Evolutionary conservation across 352 stramenopile species (phyloP).

Genomic region (Aphanomyces astaci): DNA sequence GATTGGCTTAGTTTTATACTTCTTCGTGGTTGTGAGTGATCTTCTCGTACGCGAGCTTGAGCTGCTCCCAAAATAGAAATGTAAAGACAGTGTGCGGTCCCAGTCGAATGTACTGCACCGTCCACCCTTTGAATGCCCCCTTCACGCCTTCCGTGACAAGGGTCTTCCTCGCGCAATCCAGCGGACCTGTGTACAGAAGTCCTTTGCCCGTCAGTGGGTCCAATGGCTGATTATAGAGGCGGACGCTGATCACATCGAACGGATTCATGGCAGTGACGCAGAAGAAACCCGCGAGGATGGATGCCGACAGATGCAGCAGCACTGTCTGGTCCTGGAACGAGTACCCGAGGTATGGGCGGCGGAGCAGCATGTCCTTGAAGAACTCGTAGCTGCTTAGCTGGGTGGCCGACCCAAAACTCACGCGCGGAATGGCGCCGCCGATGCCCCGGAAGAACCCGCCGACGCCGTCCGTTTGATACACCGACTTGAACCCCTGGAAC

Average conservation of each 20-base stretch:
- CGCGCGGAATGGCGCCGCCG: constrained; percentile 14
- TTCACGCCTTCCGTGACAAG: constrained; percentile 16
- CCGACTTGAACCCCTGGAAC: constrained; percentile 12
- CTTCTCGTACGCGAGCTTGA: constrained; percentile 20
- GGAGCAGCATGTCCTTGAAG: constrained; percentile 20
- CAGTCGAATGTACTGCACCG: constrained; percentile 19
- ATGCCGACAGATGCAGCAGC: constrained; percentile 6
- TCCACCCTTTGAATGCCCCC: constrained; percentile 23
- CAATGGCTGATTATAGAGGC: constrained; percentile 21
- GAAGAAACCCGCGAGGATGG: constrained; percentile 18
- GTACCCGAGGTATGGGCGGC: constrained; percentile 6
- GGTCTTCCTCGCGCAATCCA: constrained; percentile 19
- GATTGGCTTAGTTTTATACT: too few relatives aligned
- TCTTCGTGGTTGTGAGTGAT: not conserved
- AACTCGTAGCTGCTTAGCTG: constrained; percentile 22
- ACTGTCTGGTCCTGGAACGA: constrained; percentile 15
- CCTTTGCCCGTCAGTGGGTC: constrained; percentile 13
- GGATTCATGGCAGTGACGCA: constrained; percentile 24
- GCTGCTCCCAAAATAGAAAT: constrained; percentile 23
- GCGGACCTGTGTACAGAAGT: constrained; percentile 11
- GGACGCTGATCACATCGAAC: constrained; percentile 20
- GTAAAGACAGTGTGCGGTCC: constrained; percentile 21
- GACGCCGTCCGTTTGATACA: constrained; percentile 9
- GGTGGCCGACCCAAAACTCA: constrained; percentile 23
- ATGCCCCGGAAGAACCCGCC: constrained; percentile 20